Evolutionary conservation across 805 yeast species (phyloP), one percentile per base, ranked within the genome.

Genomic region (Monosporozyma aerobia): DNA sequence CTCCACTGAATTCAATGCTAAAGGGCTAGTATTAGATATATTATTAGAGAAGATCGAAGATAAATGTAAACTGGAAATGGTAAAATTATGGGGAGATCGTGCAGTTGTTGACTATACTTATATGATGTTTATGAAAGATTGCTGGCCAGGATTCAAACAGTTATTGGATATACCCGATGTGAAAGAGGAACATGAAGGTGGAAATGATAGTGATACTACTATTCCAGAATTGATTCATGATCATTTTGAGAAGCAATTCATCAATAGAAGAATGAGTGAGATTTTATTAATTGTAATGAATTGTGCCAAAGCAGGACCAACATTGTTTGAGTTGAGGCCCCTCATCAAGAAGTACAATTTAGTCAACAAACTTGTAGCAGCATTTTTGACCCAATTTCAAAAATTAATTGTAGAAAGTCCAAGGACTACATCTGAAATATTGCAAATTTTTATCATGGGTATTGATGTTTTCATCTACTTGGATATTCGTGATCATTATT

Each of bases 111-210:
- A 60, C 62, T 61, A 64, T 40, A 60, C 63, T 2, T 67, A 58
- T 50, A 64, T 61, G 46, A 52, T 52, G 11, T 67, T 67, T 52
- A 61, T 63, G 22, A 53, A 53, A 5, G 54, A 49, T 5, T 64
- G 58, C 51, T 66, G 70, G 70, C 47, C 54, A 4, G 51, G 57
- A n/a, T 57, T 63, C 44, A 48, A 63, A 2, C 47, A 55, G 37
- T 47, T 63, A 19, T 48, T 66, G 5, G 54, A 96, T 8, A 39
- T 39, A 9, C 13, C 23, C 8, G 25, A 19, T 7, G 43, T 16
- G 2, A 13, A 19, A 39, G 25, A 19, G 25, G 14, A 5, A 14
- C n/a, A 14, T 13, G 16, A 35, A 13, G 7, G 8, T 11, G 39
- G 4, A 13, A 35, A 35, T 35, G 16, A 35, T 35, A 35, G n/a